Evolutionary conservation across 2,329 filamentous ascomycete genomes (phyloP).

Genomic region (Beauveria medogensis): DNA sequence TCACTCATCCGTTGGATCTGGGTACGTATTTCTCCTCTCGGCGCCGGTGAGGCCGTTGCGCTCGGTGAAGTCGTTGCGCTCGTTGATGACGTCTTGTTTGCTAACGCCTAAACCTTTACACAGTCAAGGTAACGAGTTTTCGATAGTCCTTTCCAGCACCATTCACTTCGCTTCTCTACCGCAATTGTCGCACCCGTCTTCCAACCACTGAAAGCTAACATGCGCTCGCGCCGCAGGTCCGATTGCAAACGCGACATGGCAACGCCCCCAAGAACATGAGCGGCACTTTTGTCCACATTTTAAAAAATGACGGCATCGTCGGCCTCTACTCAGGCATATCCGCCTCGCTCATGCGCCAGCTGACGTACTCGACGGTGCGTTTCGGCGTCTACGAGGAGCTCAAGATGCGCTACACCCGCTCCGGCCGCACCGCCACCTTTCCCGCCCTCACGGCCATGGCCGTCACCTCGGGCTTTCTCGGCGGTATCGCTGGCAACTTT

Average conservation of each 20-base stretch:
- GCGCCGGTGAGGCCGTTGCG: not conserved
- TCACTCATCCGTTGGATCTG: conserved; percentile 90
- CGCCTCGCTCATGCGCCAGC: conserved; percentile 84
- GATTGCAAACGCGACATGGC: conserved; percentile 74
- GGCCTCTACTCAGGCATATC: conserved; percentile 90
- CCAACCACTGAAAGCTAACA: conserved; percentile 11
- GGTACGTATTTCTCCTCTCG: conserved; percentile 44
- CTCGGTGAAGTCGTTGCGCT: not conserved
- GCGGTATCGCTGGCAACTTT: conserved; percentile 85
- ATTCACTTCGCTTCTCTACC: not conserved
- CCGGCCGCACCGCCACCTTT: conserved; percentile 53
- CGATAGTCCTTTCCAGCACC: not conserved
- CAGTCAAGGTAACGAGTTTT: conserved; percentile 42
- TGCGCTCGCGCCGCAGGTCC: conserved; percentile 48
- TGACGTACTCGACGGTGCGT: conserved; percentile 92
- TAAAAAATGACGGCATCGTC: conserved; percentile 64
- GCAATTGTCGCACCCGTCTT: not conserved
- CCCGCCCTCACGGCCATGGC: conserved; percentile 75
- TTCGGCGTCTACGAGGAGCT: conserved; percentile 96
- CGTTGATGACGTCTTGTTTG: not conserved
- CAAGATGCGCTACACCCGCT: conserved; percentile 53
- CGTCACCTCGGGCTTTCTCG: conserved; percentile 74
- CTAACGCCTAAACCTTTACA: conserved; percentile 17
- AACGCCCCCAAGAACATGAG: conserved; percentile 74
- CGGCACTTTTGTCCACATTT: conserved; percentile 75